These are phyloP conservation scores for Stagonosporopsis tanaceti DNA, from an alignment of 2,329 filamentous ascomycete species.

Conservation along the genomic window DNA sequence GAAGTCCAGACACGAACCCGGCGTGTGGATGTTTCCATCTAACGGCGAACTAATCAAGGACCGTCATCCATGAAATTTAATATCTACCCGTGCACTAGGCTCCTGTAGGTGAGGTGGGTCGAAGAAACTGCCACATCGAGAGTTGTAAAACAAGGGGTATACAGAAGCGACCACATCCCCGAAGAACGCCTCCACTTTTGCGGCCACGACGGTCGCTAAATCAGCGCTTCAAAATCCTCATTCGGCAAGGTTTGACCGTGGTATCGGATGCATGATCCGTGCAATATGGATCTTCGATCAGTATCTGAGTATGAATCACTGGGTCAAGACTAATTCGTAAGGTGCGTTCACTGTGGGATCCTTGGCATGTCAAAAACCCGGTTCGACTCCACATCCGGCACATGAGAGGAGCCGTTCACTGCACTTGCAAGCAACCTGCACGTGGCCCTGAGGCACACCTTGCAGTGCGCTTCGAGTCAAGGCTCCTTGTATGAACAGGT, in stretches of 20 bases:
- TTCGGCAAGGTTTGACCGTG: not conserved
- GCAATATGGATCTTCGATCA: not conserved
- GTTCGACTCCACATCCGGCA: not conserved
- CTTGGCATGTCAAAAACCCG: not conserved
- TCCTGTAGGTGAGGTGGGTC: slow-evolving; percentile 4
- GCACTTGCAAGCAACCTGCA: not conserved
- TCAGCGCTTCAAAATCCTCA: not conserved
- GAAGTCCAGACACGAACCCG: not conserved
- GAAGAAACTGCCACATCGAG: not conserved
- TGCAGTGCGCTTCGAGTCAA: not conserved
- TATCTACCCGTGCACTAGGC: slow-evolving; percentile 10
- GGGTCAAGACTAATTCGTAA: not conserved
- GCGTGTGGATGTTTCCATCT: not conserved
- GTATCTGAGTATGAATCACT: not conserved
- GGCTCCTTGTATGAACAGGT: not conserved
- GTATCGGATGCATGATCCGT: not conserved
- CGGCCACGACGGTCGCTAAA: not conserved
- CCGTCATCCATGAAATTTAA: slow-evolving; percentile 1
- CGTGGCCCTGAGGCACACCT: not conserved
- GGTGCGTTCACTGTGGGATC: not conserved
- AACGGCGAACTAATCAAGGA: not conserved
- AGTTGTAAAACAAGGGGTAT: slow-evolving; percentile 5
- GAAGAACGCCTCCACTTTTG: slow-evolving; percentile 3
- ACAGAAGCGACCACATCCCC: slow-evolving; percentile 2
- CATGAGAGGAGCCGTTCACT: not conserved